Evolutionary conservation across 169 alveolate genomes (phyloP).

Genomic region (Perkinsus olseni): DNA sequence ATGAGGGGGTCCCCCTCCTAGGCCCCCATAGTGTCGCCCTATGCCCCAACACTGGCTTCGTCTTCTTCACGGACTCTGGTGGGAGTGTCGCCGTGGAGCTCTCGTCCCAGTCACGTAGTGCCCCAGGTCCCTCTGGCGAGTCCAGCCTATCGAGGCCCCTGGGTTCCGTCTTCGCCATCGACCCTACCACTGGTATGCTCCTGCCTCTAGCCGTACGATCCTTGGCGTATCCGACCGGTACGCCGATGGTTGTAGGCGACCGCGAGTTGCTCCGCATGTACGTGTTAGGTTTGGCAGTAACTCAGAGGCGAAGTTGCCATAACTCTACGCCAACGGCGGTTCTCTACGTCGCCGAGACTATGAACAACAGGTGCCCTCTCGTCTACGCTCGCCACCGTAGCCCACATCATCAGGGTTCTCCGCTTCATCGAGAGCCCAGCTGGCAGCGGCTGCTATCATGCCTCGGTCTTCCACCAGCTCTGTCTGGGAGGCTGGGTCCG

Average conservation of each 20-base stretch:
- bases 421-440: not conserved
- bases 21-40: not conserved
- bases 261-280: no score
- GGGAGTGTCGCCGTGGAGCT: not conserved
- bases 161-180: not conserved
- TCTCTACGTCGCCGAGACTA: not conserved
- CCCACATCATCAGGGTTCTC: not conserved
- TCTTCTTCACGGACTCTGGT: not conserved
- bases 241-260: no score
- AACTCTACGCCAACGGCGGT: not conserved
- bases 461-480: not conserved
- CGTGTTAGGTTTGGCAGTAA: not conserved
- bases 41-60: not conserved
- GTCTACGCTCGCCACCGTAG: not conserved
- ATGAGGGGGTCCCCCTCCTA: not conserved
- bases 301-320: not conserved
- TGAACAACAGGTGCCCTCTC: not conserved
- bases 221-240: not conserved
- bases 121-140: not conserved
- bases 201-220: not conserved
- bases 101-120: not conserved
- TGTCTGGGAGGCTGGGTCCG: not conserved
- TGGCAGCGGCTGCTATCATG: not conserved
- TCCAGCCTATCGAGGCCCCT: not conserved
- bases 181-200: not conserved